Percentiles rank a stretch among this genome's conserved stretches.
Conservation (phyloP, 2,329 filamentous ascomycete species). For the Colletotrichum cuscutae region DNA sequence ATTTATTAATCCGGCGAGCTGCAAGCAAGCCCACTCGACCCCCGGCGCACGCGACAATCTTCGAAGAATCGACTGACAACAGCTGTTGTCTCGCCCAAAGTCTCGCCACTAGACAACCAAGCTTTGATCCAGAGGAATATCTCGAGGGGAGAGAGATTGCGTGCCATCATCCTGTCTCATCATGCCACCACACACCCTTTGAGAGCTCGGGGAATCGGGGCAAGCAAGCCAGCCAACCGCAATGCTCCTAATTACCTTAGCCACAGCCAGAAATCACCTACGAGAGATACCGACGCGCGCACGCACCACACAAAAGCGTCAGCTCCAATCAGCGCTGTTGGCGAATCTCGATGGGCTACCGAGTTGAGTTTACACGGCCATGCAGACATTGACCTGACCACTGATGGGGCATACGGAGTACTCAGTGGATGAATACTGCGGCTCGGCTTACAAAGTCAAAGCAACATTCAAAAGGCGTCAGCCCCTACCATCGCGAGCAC, state of each 20-base stretch:
- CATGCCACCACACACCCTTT: constrained; percentile 27
- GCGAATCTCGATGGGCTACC: constrained; percentile 10
- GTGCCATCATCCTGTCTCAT: constrained; percentile 17
- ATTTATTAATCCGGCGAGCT: constrained; percentile 8
- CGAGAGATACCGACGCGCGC: constrained; percentile 15
- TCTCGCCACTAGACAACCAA: constrained; percentile 24
- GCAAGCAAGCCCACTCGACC: background rate
- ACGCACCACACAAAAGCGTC: background rate
- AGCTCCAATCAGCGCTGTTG: background rate
- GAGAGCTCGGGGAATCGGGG: background rate
- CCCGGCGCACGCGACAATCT: background rate
- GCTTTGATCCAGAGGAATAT: background rate
- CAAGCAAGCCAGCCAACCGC: constrained; percentile 26
- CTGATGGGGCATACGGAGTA: no score
- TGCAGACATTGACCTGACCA: background rate
- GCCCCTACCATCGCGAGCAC: background rate
- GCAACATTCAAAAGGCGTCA: background rate
- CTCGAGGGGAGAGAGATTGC: background rate
- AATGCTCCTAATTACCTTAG: constrained; percentile 26
- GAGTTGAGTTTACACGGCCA: background rate
- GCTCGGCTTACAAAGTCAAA: background rate
- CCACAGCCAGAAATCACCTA: constrained; percentile 10
- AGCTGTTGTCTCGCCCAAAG: constrained; percentile 26
- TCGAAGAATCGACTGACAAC: constrained; percentile 29
- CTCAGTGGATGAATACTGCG: background rate